These are phyloP conservation scores for Asterophora parasitica DNA, from an alignment of 768 basidiomycete species.

Conservation along the genomic window DNA sequence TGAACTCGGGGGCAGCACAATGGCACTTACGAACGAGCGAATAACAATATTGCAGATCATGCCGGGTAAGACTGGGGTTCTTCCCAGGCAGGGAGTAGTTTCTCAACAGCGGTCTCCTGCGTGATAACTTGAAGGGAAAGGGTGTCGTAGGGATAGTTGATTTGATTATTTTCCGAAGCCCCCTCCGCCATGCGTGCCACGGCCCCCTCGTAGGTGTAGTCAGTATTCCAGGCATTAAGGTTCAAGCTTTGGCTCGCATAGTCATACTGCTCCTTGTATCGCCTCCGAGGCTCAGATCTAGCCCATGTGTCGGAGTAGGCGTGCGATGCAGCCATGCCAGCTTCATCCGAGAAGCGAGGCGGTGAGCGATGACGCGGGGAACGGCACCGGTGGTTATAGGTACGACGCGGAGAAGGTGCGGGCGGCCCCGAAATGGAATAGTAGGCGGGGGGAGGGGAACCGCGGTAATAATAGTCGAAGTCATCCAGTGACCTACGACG, in stretches of 20 bases:
- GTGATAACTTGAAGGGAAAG: no score
- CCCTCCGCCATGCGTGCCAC: not conserved
- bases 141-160: no score
- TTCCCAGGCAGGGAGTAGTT: no score
- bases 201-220: conserved; percentile 10
- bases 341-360: not conserved
- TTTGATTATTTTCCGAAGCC: no score
- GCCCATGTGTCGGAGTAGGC: not conserved
- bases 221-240: conserved; percentile 6
- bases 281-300: not conserved
- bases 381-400: not conserved
- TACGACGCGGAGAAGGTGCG: not conserved
- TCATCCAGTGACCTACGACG: not conserved
- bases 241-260: conserved; percentile 2
- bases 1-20: no score
- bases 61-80: no score
- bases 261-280: conserved; percentile 7
- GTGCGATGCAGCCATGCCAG: not conserved
- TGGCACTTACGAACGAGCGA: no score
- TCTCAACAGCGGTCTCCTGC: no score
- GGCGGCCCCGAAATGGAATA: not conserved
- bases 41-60: no score
- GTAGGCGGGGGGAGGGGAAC: conserved; percentile 9
- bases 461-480: not conserved
- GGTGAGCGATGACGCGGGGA: not conserved